Conservation (phyloP, 2,329 filamentous ascomycete species). For the Aspergillus sclerotialis region DNA sequence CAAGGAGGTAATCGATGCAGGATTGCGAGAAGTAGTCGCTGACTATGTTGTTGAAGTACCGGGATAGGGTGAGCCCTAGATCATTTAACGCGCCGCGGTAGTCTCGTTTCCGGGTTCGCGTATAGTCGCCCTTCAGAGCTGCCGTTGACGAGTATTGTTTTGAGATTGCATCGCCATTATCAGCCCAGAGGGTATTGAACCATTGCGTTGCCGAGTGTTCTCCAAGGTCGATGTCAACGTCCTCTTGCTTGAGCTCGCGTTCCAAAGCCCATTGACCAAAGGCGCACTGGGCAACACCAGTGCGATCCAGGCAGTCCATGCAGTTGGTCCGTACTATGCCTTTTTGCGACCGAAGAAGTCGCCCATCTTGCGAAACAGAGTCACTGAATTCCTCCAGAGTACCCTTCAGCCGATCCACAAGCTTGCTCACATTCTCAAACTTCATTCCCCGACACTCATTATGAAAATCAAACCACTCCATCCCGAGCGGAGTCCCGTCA, state of each 20-base stretch:
- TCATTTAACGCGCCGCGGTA: constrained; percentile 89
- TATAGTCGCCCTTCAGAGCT: constrained; percentile 95
- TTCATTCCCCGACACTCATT: constrained; percentile 90
- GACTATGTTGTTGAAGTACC: constrained; percentile 76
- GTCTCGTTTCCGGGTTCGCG: constrained; percentile 80
- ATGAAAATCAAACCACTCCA: constrained; percentile 99
- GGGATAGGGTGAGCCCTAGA: constrained; percentile 75
- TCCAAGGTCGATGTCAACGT: constrained; percentile 68
- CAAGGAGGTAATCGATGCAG: constrained; percentile 87
- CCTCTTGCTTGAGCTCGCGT: constrained; percentile 66
- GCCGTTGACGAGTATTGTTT: constrained; percentile 94
- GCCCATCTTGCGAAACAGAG: constrained; percentile 51
- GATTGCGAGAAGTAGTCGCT: constrained; percentile 97
- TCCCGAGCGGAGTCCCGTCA: constrained; percentile 51
- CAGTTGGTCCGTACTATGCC: constrained; percentile 92
- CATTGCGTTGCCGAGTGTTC: constrained; percentile 73
- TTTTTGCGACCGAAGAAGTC: constrained; percentile 47
- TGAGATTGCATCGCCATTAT: constrained; percentile 93
- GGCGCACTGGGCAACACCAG: constrained; percentile 91
- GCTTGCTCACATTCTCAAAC: constrained; percentile 83
- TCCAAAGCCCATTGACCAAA: constrained; percentile 80
- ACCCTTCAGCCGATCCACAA: constrained; percentile 63
- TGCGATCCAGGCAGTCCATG: constrained; percentile 96
- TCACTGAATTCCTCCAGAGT: constrained; percentile 67
- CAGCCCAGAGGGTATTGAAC: constrained; percentile 97